A percentile compares a stretch with the other conserved stretches of the same genome.
These are phyloP conservation scores for Candida berthetii DNA, from an alignment of 805 yeast species.

Conservation along the genomic window DNA sequence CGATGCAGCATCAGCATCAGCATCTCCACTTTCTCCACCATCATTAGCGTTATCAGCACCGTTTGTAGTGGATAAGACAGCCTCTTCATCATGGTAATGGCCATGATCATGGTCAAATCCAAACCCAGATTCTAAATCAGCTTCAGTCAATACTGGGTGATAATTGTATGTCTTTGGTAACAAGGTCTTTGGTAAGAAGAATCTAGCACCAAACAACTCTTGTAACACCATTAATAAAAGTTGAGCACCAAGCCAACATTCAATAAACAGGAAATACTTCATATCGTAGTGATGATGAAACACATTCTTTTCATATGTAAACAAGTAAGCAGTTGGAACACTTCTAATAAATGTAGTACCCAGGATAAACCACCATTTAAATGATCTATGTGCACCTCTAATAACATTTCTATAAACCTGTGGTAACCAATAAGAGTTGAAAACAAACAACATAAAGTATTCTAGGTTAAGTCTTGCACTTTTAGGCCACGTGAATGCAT, in stretches of 20 bases:
- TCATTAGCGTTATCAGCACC: too few relatives aligned
- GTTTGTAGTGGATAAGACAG: too few relatives aligned
- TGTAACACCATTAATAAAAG: conserved; percentile 54
- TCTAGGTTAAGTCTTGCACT: conserved; percentile 51
- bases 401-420: conserved; percentile 76
- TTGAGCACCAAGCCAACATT: conserved; percentile 57
- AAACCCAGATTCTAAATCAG: conserved; percentile 59
- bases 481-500: conserved; percentile 59
- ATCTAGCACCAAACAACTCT: conserved; percentile 68
- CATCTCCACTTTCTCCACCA: conserved; percentile 11
- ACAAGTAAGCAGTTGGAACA: conserved; percentile 60
- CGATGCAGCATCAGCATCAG: conserved; percentile 19
- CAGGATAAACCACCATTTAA: conserved; percentile 70
- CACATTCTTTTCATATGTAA: conserved; percentile 47
- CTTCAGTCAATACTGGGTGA: conserved; percentile 57
- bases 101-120: conserved; percentile 36
- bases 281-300: conserved; percentile 65
- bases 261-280: conserved; percentile 36
- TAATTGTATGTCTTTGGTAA: conserved; percentile 83
- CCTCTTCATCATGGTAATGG: conserved; percentile 17
- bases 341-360: conserved; percentile 61
- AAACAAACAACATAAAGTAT: conserved; percentile 37
- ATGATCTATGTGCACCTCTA: conserved; percentile 60
- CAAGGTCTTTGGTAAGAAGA: conserved; percentile 69
- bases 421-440: conserved; percentile 83